phyloP scores from a whole-genome alignment of 2,329 filamentous ascomycete species.

The Diaporthe sp. region DNA sequence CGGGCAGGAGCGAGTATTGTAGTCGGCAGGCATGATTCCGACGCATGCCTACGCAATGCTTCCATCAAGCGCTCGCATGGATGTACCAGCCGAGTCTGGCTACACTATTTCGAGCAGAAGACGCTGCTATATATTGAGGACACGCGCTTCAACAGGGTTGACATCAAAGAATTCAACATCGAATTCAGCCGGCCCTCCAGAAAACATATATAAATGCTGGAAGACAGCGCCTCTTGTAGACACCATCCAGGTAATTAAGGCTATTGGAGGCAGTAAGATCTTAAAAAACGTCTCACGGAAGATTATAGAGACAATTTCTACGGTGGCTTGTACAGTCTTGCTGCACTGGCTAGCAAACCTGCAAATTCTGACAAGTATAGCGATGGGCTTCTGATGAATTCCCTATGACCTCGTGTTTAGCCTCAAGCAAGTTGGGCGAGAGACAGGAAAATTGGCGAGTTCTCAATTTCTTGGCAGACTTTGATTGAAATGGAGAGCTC shows the following conservation, averaged over 20 bases:
- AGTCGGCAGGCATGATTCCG: background rate
- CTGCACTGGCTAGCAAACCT: background rate
- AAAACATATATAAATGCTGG: background rate
- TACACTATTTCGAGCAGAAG: background rate
- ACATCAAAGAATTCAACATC: background rate
- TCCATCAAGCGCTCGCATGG: background rate
- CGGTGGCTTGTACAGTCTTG: no score
- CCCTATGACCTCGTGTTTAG: no score
- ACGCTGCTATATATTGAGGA: background rate
- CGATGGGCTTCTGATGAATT: background rate
- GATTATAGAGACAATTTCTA: background rate
- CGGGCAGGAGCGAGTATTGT: background rate
- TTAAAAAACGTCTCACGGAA: background rate
- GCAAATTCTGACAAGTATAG: background rate
- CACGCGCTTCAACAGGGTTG: background rate
- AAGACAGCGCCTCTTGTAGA: background rate
- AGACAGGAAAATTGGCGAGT: background rate
- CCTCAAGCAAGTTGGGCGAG: background rate
- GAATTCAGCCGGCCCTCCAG: background rate
- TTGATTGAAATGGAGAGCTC: background rate
- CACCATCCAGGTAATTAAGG: background rate
- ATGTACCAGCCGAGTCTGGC: background rate
- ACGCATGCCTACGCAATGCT: background rate
- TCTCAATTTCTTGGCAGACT: background rate
- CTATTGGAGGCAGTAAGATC: background rate